Evolutionary conservation across 208 protist genomes (phyloP).

Genomic region (Leishmania guyanensis): DNA sequence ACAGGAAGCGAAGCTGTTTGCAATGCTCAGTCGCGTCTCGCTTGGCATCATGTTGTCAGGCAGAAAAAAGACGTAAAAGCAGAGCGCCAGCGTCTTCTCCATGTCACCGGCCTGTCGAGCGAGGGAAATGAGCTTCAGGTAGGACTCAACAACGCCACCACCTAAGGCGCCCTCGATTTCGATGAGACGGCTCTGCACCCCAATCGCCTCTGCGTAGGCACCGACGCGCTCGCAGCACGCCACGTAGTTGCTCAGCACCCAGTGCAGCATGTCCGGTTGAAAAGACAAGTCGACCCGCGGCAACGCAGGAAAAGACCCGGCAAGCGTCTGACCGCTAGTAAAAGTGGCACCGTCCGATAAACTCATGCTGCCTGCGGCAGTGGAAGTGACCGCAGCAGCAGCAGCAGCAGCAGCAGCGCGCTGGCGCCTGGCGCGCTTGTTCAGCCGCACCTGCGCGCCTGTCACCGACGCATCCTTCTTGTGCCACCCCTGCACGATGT

Average conservation of each 20-base stretch:
- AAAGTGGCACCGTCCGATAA: not conserved
- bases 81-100: constrained; percentile 54
- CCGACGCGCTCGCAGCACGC: constrained; percentile 65
- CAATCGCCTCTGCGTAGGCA: constrained; percentile 46
- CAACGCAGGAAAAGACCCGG: not conserved
- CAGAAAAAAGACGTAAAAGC: constrained; percentile 68
- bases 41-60: constrained; percentile 54
- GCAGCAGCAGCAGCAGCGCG: constrained; percentile 13
- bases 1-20: constrained; percentile 56
- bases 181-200: constrained; percentile 57
- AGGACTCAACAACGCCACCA: constrained; percentile 42
- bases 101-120: constrained; percentile 45
- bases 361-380: not conserved
- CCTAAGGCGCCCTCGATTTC: constrained; percentile 54
- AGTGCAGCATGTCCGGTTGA: constrained; percentile 59
- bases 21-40: constrained; percentile 46
- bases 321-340: not conserved
- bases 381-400: not conserved
- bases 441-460: constrained; percentile 25
- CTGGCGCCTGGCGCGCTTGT: constrained; percentile 24
- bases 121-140: constrained; percentile 58
- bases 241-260: constrained; percentile 70
- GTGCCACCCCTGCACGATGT: constrained; percentile 31
- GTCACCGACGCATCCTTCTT: constrained; percentile 4
- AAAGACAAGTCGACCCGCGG: constrained; percentile 18